These are phyloP conservation scores for Monosporozyma servazzii DNA, from an alignment of 805 yeast genomes.

Conservation along the genomic window DNA sequence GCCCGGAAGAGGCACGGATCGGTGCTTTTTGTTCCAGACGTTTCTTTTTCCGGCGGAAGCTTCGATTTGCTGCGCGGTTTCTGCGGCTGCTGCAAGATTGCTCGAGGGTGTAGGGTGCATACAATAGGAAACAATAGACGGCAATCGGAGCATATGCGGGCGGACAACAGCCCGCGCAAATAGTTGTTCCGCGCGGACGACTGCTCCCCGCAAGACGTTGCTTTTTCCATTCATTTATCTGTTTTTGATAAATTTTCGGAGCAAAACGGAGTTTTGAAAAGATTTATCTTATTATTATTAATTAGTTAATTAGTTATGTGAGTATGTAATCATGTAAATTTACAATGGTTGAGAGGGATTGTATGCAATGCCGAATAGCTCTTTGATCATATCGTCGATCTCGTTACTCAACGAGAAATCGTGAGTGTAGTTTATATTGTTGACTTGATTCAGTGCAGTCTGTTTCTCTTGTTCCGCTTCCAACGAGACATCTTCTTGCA, in stretches of 20 bases:
- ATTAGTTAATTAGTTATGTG: too few relatives aligned
- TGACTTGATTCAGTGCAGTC: conserved; percentile 18
- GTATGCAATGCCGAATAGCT: conserved; percentile 24
- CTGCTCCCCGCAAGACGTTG: too few relatives aligned
- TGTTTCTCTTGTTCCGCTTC: conserved; percentile 21
- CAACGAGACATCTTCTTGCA: conserved; percentile 18
- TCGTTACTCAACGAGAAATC: conserved; percentile 31
- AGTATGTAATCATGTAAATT: not conserved
- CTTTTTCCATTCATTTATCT: too few relatives aligned
- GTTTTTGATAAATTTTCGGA: too few relatives aligned
- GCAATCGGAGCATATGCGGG: not conserved
- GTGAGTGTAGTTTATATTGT: conserved; percentile 23
- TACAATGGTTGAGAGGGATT: conserved; percentile 9
- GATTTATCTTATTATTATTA: too few relatives aligned
- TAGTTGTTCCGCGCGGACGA: too few relatives aligned
- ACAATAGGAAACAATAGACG: not conserved
- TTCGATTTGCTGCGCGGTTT: too few relatives aligned
- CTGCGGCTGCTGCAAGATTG: too few relatives aligned
- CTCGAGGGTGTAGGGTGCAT: too few relatives aligned
- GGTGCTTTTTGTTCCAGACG: not conserved
- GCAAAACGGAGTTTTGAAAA: too few relatives aligned
- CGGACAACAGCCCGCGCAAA: not conserved
- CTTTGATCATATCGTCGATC: conserved; percentile 30
- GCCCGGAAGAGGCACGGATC: too few relatives aligned
- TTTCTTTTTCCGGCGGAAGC: not conserved